Base-by-base conservation (phyloP, 495 filamentous ascomycete genomes). In the Neurospora tetrasperma region DNA sequence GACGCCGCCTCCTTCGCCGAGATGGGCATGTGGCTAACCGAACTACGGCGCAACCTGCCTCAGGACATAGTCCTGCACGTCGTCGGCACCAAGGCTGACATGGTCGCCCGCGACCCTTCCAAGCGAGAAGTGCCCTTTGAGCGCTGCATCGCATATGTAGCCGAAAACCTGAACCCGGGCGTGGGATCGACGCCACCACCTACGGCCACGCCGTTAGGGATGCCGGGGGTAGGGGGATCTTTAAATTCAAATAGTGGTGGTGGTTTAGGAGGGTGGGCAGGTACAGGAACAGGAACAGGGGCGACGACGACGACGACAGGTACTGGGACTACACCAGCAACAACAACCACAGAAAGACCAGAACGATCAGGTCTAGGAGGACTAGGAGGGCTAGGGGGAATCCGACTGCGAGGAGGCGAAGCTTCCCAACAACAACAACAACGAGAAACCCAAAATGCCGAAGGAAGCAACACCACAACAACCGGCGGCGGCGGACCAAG, bases 21-120 rank as follows among this genome's bases (percentile, higher is more conserved):
- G 80, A 97, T 99, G 94, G 93, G 93, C 73, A 88, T 90, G 69
- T 99, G 96, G 96, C 85, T 97, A 73, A 85, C 85, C 70, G 94
- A 97, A 81, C 84, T 94, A 40, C 90, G 90, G 74, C 85, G 87
- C 71, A 92, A 94, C 74, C 83, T 93, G 39, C 84, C 85, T 59
- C 72, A 85, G 70, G 92, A 94, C 73, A 87, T 97, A 39, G 91
- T 99, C n/a, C 88, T 99, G 10, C 96, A 99, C 78, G 92, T 99
- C 43, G 96, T 98, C 2, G 96, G 96, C 69, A 98, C 96, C 5
- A 99, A 99, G 79, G 90, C 90, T 72, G 96, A 99, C 80, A 87
- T 98, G 38, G 94, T 97, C 35, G 90, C 93, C 9, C 82, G 88
- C 42, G 92, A 97, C 71, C 96, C 96, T 4, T 82, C 84, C 5